Evolutionary conservation across 2,329 filamentous ascomycete genomes (phyloP).

Genomic region (Torrubiella hemipterigena): DNA sequence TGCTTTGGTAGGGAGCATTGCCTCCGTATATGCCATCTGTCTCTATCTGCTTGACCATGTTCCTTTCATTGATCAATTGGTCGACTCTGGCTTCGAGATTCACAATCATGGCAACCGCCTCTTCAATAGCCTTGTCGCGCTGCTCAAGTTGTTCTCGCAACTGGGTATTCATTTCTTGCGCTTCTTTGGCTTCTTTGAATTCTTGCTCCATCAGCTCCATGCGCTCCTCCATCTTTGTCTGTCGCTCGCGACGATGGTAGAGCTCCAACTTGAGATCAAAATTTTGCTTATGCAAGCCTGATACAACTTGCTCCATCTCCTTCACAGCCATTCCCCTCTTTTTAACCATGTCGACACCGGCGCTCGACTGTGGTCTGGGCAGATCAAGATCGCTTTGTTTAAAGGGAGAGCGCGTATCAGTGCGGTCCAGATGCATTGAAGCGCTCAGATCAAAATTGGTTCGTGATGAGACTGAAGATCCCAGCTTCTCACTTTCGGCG

Average conservation of each 20-base stretch:
- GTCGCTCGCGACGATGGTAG: constrained; percentile 55
- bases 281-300: constrained; percentile 61
- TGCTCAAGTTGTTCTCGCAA: constrained; percentile 51
- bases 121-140: constrained; percentile 57
- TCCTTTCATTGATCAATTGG: constrained; percentile 38
- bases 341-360: constrained; percentile 24
- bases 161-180: constrained; percentile 45
- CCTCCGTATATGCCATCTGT: constrained; percentile 22
- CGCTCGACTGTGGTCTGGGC: constrained; percentile 30
- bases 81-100: constrained; percentile 49
- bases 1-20: too few relatives aligned
- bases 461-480: constrained; percentile 18
- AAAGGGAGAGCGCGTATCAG: constrained; percentile 25
- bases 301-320: constrained; percentile 59
- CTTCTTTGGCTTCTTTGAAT: constrained; percentile 38
- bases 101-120: constrained; percentile 60
- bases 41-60: constrained; percentile 40
- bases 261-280: constrained; percentile 67
- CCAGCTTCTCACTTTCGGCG: constrained; percentile 31
- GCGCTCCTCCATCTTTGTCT: constrained; percentile 44
- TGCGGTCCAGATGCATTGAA: constrained; percentile 24
- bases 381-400: constrained; percentile 20
- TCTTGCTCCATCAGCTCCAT: constrained; percentile 43
- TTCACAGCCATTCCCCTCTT: constrained; percentile 49
- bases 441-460: constrained; percentile 24